Conservation (phyloP, 371 early-diverging fungal species). For the Mucor mucedo region DNA sequence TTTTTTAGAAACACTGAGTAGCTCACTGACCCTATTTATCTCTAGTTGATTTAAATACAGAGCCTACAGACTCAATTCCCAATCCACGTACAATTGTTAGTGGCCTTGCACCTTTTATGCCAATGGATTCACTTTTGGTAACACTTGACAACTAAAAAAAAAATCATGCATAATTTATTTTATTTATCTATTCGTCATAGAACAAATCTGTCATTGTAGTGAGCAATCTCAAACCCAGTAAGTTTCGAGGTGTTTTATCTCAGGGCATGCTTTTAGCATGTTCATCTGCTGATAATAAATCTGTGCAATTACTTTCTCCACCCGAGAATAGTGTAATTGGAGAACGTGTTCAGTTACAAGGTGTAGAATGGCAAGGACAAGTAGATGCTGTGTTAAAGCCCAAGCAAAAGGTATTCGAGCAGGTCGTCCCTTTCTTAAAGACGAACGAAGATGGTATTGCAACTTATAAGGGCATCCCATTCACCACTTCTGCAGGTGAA, state of each 20-base stretch:
- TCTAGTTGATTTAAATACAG: slow-evolving; percentile 44
- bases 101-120: slow-evolving; percentile 71
- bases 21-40: background rate
- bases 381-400: slow-evolving; percentile 55
- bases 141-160: too few species aligned
- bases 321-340: slow-evolving; percentile 48
- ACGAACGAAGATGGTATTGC: slow-evolving; percentile 52
- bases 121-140: slow-evolving; percentile 53
- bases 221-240: slow-evolving; percentile 64
- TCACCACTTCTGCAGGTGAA: slow-evolving; percentile 53
- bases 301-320: slow-evolving; percentile 54
- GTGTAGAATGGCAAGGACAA: slow-evolving; percentile 16
- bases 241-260: slow-evolving; percentile 62
- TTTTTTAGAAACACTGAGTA: background rate
- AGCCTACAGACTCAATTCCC: slow-evolving; percentile 30
- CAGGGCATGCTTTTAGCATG: slow-evolving; percentile 69
- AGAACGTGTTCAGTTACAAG: slow-evolving; percentile 51
- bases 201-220: slow-evolving; percentile 59
- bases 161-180: background rate
- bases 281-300: slow-evolving; percentile 28
- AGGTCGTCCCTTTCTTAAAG: slow-evolving; percentile 41
- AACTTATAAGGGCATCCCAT: slow-evolving; percentile 52
- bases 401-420: slow-evolving; percentile 62
- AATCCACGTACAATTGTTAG: slow-evolving; percentile 76
- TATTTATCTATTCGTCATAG: slow-evolving; percentile 3